Conservation (phyloP, 768 basidiomycete genomes). For the Macrolepiota albuminosa region DNA sequence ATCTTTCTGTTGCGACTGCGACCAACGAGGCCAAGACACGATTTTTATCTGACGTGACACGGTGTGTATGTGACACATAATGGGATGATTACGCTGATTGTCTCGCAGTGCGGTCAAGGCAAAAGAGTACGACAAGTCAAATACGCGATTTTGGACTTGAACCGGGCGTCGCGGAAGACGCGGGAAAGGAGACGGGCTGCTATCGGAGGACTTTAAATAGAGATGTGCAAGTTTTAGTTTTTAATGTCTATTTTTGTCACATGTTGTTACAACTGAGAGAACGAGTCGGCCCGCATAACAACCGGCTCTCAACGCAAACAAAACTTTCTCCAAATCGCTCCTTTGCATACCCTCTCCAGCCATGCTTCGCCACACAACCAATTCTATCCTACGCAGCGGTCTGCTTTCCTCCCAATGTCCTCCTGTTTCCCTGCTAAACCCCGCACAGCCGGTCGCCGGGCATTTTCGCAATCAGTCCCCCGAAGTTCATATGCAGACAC, state of each 20-base stretch:
- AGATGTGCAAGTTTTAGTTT: background rate
- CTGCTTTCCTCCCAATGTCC: constrained; percentile 15
- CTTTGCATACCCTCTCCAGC: constrained; percentile 13
- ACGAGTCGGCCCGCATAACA: constrained; percentile 10
- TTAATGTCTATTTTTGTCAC: constrained; percentile 1
- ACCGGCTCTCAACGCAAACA: constrained; percentile 5
- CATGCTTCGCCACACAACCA: constrained; percentile 63
- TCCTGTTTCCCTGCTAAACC: background rate
- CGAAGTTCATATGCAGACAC: constrained; percentile 84
- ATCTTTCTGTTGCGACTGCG: constrained; percentile 55
- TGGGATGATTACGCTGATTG: background rate
- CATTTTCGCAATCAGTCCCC: constrained; percentile 74
- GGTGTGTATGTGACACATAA: constrained; percentile 41
- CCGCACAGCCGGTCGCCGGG: constrained; percentile 59
- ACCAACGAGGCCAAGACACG: constrained; percentile 63
- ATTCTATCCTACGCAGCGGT: constrained; percentile 52
- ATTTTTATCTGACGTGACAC: constrained; percentile 71
- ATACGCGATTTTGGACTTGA: constrained; percentile 65
- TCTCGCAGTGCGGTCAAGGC: constrained; percentile 54
- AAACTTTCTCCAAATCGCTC: background rate
- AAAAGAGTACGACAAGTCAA: constrained; percentile 78
- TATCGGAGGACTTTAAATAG: constrained; percentile 27
- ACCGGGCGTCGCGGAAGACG: constrained; percentile 70
- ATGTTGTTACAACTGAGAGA: background rate
- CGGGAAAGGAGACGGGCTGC: constrained; percentile 55